These are phyloP conservation scores for Trichoderma asperelloides DNA, from an alignment of 495 filamentous ascomycete genomes.

Conservation along the genomic window DNA sequence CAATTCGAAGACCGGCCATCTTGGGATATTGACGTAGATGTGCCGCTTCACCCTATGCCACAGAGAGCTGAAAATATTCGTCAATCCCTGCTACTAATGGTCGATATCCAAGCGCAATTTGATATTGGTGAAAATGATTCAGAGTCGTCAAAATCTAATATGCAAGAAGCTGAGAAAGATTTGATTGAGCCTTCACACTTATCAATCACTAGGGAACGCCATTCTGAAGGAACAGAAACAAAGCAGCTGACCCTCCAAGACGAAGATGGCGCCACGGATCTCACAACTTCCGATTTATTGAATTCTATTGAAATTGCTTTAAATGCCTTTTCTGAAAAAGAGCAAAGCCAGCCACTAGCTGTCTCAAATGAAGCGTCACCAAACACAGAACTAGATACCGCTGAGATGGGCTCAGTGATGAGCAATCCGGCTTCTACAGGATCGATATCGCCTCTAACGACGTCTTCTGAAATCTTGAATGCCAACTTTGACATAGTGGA, in stretches of 20 bases:
- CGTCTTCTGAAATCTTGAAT: not conserved
- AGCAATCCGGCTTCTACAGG: not conserved
- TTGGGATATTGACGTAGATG: not conserved
- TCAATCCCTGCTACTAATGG: conserved; percentile 20
- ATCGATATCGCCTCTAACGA: not conserved
- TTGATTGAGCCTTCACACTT: not conserved
- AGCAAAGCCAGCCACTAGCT: not conserved
- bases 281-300: not conserved
- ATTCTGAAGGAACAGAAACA: not conserved
- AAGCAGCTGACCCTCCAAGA: not conserved
- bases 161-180: not conserved
- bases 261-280: not conserved
- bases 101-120: conserved; percentile 20
- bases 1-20: conserved; percentile 29
- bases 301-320: not conserved
- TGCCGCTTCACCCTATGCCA: conserved; percentile 27
- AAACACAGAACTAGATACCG: not conserved
- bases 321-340: not conserved
- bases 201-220: not conserved
- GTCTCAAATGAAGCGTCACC: not conserved
- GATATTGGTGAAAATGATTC: not conserved
- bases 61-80: conserved; percentile 22
- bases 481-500: not conserved
- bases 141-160: not conserved
- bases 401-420: not conserved